phyloP scores from a whole-genome alignment of 352 stramenopile species.

The Detonula confervacea region DNA sequence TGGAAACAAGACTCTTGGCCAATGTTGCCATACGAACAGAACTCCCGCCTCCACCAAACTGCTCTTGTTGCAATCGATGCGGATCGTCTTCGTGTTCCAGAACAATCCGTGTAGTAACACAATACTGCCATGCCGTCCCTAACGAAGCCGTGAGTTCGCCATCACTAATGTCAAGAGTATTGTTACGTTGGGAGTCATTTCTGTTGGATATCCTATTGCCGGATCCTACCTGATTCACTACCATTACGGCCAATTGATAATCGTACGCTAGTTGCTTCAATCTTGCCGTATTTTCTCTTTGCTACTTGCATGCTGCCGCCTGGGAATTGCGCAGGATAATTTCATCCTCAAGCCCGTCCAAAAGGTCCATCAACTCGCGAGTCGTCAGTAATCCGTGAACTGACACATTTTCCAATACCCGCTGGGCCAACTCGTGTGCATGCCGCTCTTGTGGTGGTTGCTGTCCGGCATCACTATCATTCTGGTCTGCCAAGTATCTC shows the following conservation, averaged over 20 bases:
- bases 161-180: constrained; percentile 36
- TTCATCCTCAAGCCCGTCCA: constrained; percentile 64
- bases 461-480: constrained; percentile 7
- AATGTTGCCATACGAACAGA: constrained; percentile 28
- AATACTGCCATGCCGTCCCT: constrained; percentile 82
- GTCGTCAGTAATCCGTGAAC: constrained; percentile 60
- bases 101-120: constrained; percentile 72
- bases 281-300: constrained; percentile 27
- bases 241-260: constrained; percentile 69
- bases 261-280: constrained; percentile 78
- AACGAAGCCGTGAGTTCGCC: constrained; percentile 64
- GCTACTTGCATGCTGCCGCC: constrained; percentile 8
- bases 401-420: constrained; percentile 74
- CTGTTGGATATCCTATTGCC: not conserved
- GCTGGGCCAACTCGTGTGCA: constrained; percentile 4
- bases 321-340: constrained; percentile 64
- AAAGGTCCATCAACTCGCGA: constrained; percentile 59
- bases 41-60: not conserved
- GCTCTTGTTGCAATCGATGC: constrained; percentile 22
- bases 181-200: constrained; percentile 21
- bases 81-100: constrained; percentile 64
- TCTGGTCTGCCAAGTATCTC: not conserved
- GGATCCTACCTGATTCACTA: constrained; percentile 78
- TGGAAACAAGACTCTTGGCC: constrained; percentile 50
- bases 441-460: too few relatives aligned